phyloP scores from a whole-genome alignment of 108 stramenopile species.

The Pseudonitzschia pungens region DNA sequence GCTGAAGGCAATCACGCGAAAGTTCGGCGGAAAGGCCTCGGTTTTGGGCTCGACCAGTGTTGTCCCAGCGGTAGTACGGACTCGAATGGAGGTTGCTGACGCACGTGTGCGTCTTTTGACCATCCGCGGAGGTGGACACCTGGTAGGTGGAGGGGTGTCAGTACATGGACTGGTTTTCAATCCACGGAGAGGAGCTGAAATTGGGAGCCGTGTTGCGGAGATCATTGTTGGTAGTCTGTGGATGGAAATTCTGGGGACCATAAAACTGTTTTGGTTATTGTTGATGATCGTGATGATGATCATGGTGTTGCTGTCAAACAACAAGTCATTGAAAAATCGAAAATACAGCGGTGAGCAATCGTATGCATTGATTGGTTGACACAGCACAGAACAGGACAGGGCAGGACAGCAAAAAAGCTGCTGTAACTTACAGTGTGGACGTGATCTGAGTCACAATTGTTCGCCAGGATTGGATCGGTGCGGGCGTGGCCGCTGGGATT shows the following conservation, averaged over 20 bases:
- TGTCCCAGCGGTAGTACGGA: slow-evolving; percentile 42
- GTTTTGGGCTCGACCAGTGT: slow-evolving; percentile 12
- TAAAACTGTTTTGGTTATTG: slow-evolving; percentile 16
- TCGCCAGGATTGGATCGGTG: slow-evolving; percentile 22
- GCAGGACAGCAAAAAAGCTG: background rate
- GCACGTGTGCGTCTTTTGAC: background rate
- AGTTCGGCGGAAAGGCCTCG: slow-evolving; percentile 32
- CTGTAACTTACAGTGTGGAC: slow-evolving; percentile 11
- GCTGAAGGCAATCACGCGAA: slow-evolving; percentile 32
- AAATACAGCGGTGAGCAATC: background rate
- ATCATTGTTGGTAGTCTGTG: slow-evolving; percentile 18
- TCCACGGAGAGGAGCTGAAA: slow-evolving; percentile 9
- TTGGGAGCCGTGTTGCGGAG: slow-evolving; percentile 12
- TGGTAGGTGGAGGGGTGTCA: slow-evolving; percentile 20
- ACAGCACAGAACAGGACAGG: too few species aligned
- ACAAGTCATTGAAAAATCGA: background rate
- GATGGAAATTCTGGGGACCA: slow-evolving; percentile 29
- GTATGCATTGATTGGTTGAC: too few species aligned
- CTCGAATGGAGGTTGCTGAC: background rate
- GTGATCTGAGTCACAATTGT: slow-evolving; percentile 10
- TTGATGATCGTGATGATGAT: too few species aligned
- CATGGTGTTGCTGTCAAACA: too few species aligned
- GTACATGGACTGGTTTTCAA: slow-evolving; percentile 21
- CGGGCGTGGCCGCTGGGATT: slow-evolving; percentile 21
- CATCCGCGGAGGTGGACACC: background rate